Evolutionary conservation across 345 rosid genomes (phyloP).

Genomic region (Eutrema yunnanense): DNA sequence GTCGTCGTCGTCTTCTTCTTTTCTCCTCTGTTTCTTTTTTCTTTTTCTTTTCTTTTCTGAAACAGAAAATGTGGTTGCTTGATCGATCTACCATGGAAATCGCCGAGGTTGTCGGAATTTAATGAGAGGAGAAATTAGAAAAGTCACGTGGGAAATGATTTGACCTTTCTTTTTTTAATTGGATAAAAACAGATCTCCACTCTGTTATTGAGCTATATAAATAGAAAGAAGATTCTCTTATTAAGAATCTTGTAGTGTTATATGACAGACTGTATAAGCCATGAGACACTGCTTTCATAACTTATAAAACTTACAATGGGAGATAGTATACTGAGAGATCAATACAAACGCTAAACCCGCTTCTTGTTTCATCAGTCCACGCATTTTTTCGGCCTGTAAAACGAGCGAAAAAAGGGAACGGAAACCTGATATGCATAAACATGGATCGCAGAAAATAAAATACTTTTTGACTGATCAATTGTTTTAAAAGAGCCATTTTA

Average conservation of each 20-base stretch:
- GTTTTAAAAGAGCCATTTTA: background rate
- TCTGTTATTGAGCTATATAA: constrained; percentile 19
- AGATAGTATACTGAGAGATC: background rate
- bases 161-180: constrained; percentile 3
- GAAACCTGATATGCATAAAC: constrained; percentile 1
- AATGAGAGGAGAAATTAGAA: background rate
- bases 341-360: background rate
- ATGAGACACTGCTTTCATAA: constrained; percentile 5
- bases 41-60: background rate
- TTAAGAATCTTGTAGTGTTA: constrained; percentile 11
- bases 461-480: background rate
- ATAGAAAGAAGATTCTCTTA: constrained; percentile 16
- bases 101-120: constrained; percentile 24
- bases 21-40: constrained; percentile 9
- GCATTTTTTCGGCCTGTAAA: constrained; percentile 25
- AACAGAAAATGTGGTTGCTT: background rate
- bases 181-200: constrained; percentile 18
- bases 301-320: constrained; percentile 5
- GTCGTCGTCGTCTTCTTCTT: background rate
- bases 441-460: background rate
- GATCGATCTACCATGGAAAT: constrained; percentile 20
- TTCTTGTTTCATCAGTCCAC: constrained; percentile 20
- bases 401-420: background rate
- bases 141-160: constrained; percentile 6
- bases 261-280: constrained; percentile 17